Base-by-base conservation (phyloP, 192 early-diverging fungal species). In the Phycomyces nitens region DNA sequence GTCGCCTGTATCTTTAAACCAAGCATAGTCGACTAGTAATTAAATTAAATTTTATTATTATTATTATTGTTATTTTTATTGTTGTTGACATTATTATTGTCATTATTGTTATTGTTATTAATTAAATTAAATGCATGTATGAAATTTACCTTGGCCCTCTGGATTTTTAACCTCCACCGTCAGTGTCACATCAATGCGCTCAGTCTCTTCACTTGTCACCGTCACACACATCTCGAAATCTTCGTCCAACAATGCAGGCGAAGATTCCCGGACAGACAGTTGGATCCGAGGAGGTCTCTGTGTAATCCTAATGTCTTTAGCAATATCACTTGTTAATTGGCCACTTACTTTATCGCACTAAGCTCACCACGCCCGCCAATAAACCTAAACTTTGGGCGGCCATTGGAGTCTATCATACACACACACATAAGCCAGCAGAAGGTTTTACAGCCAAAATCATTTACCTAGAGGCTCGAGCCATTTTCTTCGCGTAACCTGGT, bases 231-330 rank as follows among this genome's bases (percentile, higher is more conserved):
- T 64, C 15, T 77, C 78, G 61, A 84, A 88, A 15, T 79, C 67
- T 59, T 91, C 89, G 56, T 92, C 86, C 56, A 92, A 58, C n/a
- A 86, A 68, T 1, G 84, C 85, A 16, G 89, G 89, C 1, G 88
- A 70, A 21, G 60, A 61, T 57, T 89, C 82, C 0, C 70, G 62
- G 1, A 81, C 64, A 29, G 67, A 57, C 29, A 92, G 75, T 40
- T 76, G 71, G 0, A 92, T 56, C 23, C 84, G 84, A 27, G 90
- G 86, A 43, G 84, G 84, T 21, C 79, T 75, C 67, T 85, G 80
- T 8, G 79, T 75, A 10, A 90, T 75, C 2, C 82, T 74, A 26
- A 66, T 56, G 3, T 34, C 7, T 34, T 34, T 34, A 34, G 7
- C 7, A 34, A 34, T 5, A 7, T 34, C 7, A 34, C 29, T 5